Evolutionary conservation across 371 early-diverging fungal genomes (phyloP), one percentile per base, ranked within the genome.

Genomic region (Mortierella sp.): DNA sequence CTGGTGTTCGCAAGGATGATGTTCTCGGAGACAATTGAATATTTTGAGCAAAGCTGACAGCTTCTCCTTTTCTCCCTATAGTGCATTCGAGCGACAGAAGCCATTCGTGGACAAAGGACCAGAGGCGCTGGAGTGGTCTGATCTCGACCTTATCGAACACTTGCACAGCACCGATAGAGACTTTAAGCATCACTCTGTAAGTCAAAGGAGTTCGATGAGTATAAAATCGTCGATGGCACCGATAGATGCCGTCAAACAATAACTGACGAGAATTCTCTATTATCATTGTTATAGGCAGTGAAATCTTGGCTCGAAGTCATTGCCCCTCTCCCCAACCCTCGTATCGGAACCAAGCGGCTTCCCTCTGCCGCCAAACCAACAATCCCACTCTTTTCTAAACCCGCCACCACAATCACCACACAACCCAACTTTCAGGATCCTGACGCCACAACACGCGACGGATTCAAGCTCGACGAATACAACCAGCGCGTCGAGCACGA

Each of bases 271-370:
- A 31, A 29, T 16, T 53, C 39, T 26, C 34, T 44, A 14, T n/a
- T 64, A 19, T 50, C n/a, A 10, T 10, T 40, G 43, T 26, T 11
- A 26, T 58, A 79, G 80, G 76, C 84, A 52, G 84, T 83, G n/a
- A 83, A 79, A 55, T 61, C 70, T 4, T 83, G 84, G 84, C 70
- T 83, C 19, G 76, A 83, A 48, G 68, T 71, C 6, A 83, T 75
- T 43, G 84, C 84, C 26, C 76, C 76, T 24, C 40, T n/a, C 11
- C 69, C 70, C 31, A 68, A 43, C 10, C 72, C 74, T 22, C 48
- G n/a, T 31, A 37, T 68, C 31, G 66, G 47, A 43, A 9, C 47
- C 8, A 80, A 80, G 68, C 53, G 52, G 24, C 31, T 58, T n/a
- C 53, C 52, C 13, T 64, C 40, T 31, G 65, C 70, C 6, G 31